Conservation (phyloP, 352 stramenopile genomes). For the Phytophthora pistaciae region DNA sequence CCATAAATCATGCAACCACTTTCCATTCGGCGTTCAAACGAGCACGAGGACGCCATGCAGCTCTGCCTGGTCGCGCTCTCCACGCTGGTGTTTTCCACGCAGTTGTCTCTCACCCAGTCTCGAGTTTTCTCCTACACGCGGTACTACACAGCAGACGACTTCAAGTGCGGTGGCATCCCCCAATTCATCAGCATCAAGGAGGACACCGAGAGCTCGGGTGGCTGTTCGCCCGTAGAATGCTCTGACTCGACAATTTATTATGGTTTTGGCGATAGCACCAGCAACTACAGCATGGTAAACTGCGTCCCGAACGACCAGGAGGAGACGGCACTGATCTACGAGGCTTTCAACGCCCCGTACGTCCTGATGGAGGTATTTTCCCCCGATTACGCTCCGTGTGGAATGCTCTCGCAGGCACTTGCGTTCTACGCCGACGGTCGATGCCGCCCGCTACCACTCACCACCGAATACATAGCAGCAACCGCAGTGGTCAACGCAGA, state of each 20-base stretch:
- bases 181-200: neutral
- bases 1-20: too few species aligned
- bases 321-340: neutral
- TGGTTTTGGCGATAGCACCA: neutral
- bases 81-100: too few species aligned
- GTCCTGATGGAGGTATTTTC: constrained; percentile 5
- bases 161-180: neutral
- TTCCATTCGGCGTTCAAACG: too few species aligned
- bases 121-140: neutral
- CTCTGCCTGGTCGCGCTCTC: too few species aligned
- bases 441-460: neutral
- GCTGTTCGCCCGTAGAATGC: neutral
- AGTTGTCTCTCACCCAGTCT: neutral
- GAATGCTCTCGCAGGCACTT: neutral
- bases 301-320: constrained; percentile 10
- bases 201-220: neutral
- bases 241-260: neutral
- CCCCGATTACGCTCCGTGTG: neutral
- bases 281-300: constrained; percentile 5
- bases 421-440: constrained; percentile 1
- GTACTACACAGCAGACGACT: neutral
- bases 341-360: neutral
- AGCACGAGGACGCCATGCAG: too few species aligned
- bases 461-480: neutral
- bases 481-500: constrained; percentile 1